Evolutionary conservation across 768 basidiomycete species (phyloP).

Genomic region (Kwoniella pini): DNA sequence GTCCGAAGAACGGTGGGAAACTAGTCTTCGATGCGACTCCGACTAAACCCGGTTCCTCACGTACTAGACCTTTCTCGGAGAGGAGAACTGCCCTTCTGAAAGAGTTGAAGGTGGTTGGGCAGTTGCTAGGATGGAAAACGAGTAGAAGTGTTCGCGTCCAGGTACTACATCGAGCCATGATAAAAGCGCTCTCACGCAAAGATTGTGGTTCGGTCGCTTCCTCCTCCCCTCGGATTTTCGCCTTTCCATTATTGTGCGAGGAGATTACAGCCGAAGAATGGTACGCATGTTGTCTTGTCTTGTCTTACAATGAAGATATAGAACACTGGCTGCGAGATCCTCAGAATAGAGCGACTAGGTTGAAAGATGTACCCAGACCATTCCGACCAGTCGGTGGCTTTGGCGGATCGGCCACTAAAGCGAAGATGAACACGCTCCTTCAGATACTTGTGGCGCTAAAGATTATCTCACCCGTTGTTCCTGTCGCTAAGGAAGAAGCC

Average conservation of each 20-base stretch:
- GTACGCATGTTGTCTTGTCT: conserved; percentile 65
- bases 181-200: conserved; percentile 18
- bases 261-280: conserved; percentile 69
- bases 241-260: conserved; percentile 64
- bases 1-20: not conserved
- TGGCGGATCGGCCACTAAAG: conserved; percentile 63
- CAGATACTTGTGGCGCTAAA: conserved; percentile 63
- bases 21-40: conserved; percentile 3
- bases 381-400: conserved; percentile 63
- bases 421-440: conserved; percentile 66
- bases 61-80: conserved; percentile 2
- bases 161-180: conserved; percentile 30
- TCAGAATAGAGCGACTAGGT: conserved; percentile 59
- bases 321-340: conserved; percentile 60
- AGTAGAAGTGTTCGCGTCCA: conserved; percentile 68
- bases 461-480: conserved; percentile 64
- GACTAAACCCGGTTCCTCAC: not conserved
- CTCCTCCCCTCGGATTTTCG: conserved; percentile 62
- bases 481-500: conserved; percentile 57
- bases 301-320: conserved; percentile 65
- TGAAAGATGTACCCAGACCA: conserved; percentile 62
- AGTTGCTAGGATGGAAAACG: conserved; percentile 71
- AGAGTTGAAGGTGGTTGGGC: conserved; percentile 70
- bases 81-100: conserved; percentile 55
- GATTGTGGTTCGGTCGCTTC: conserved; percentile 61